Evolutionary conservation across 805 yeast genomes (phyloP), one percentile per base, ranked within the genome.

Genomic region (Yamadazyma nakazawae): DNA sequence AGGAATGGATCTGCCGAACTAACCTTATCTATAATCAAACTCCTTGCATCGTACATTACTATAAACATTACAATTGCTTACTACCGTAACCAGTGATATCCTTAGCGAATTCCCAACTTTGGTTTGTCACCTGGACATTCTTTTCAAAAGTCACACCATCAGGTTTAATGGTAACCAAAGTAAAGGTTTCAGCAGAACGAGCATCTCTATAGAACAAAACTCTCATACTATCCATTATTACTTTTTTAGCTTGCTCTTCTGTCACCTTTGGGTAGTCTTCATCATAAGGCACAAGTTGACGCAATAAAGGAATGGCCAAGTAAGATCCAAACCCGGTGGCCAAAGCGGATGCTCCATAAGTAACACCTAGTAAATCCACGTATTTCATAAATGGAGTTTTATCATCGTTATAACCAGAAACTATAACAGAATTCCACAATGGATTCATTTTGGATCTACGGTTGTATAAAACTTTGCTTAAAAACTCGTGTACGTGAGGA

Each of bases 281-380:
- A 57, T 90, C 97, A 36, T 74, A 70, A 48, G 89, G 96, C 31
- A 86, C 88, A 49, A 84, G 78, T 63, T 86, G 82, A 72, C 99
- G 84, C 63, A 94, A 76, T 58, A 94, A 70, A 21, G 99, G 99
- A 37, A 90, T 70, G 2, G 99, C 99, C 66, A 94, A 76, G 66
- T 94, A 91, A 10, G 95, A 85, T 49, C 99, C 99, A 64, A 90
- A 92, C 1, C 99, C 99, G 2, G 98, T 91, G 39, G 97, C 97
- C 47, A 94, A 71, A 2, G 96, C 76, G 26, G 96, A 94, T 0
- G 98, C 78, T 3, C 88, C 77, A 66, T 88, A 94, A 2, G 96
- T 79, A 24, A 90, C 96, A 42, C 99, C 99, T 50, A 91, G 77
- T 50, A 94, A 73, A 64, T 94, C 97, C 39, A 90, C 96, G 61